Evolutionary conservation across 345 rosid species (phyloP).

Genomic region (Streptanthus diversifolius): DNA sequence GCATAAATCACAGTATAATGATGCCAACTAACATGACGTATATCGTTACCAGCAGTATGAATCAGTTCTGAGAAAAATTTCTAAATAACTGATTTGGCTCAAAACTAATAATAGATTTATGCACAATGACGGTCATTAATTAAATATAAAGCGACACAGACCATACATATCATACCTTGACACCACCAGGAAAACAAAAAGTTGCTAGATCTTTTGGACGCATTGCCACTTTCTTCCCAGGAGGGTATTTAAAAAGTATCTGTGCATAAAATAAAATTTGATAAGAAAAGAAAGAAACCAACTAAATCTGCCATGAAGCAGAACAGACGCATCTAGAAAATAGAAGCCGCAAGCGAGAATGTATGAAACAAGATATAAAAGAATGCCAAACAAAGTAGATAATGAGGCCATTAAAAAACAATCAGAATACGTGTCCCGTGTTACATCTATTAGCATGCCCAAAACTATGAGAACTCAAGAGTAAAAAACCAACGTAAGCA

Average conservation of each 20-base stretch:
- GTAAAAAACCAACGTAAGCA: conserved; percentile 6
- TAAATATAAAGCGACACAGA: background rate
- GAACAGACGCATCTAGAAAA: background rate
- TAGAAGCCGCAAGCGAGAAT: conserved; percentile 4
- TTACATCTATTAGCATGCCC: conserved; percentile 8
- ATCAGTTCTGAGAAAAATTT: background rate
- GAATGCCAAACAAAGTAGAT: background rate
- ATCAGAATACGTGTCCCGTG: background rate
- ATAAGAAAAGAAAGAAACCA: conserved; percentile 16
- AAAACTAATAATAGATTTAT: conserved; percentile 5
- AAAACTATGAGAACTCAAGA: background rate
- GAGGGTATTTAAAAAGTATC: conserved; percentile 91
- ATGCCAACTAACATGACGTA: background rate
- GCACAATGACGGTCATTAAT: background rate
- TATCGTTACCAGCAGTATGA: background rate
- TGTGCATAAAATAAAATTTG: conserved; percentile 35
- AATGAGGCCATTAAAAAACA: background rate
- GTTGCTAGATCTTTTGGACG: conserved; percentile 81
- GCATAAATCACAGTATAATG: conserved; percentile 11
- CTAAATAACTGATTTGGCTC: background rate
- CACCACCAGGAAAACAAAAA: conserved; percentile 95
- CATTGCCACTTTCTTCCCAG: conserved; percentile 72
- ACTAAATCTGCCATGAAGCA: conserved; percentile 8
- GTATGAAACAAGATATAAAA: background rate
- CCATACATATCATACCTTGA: conserved; percentile 55